Base-by-base conservation (phyloP, 768 basidiomycete species). In the Termitomyces sp. region DNA sequence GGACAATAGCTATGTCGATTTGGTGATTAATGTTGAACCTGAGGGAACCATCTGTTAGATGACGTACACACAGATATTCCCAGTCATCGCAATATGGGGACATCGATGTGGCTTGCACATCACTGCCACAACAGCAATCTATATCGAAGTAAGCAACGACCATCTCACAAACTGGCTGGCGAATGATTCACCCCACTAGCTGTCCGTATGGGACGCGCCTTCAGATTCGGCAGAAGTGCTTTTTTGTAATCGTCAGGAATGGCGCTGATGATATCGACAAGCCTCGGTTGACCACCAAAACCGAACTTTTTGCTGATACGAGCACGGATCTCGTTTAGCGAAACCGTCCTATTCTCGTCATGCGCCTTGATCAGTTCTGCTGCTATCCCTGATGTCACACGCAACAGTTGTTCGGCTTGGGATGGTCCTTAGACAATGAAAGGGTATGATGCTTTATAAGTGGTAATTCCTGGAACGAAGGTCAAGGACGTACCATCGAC, bases 31-130 rank as follows among this genome's bases (percentile, higher is more conserved):
- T 24, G 41, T 1, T 33, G 47, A 20, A n/a, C 9, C 39, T 41
- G 37, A 58, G 55, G 13, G 12, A 30, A 45, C 42, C 8, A 20
- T 2, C 18, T 13, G 41, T 7, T 9, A 8, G 34, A 36, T 37
- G 27, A 76, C 89, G 63, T 73, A 96, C 88, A 99, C 97, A 75
- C 97, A 99, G 58, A 99, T 98, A 67, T 99, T 99, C 31, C 97
- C 97, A 0, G 97, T 99, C 93, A 99, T 97, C 8, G 97, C 97
- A 57, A 99, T 98, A 75, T 99, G 97, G 4, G 97, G 97, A 78
- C 97, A 99, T 55, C 97, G 85, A 78, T 99, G 97, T 1, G 97
- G 97, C 69, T 98, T 99, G 78, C 95, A 96, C 97, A 99, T 99
- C n/a, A 99, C 96, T 9, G 97, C 97, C 15, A 99, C 97, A 24